Evolutionary conservation across 352 stramenopile species (phyloP), one percentile per base, ranked within the genome.

Genomic region (Globisporangium polare): DNA sequence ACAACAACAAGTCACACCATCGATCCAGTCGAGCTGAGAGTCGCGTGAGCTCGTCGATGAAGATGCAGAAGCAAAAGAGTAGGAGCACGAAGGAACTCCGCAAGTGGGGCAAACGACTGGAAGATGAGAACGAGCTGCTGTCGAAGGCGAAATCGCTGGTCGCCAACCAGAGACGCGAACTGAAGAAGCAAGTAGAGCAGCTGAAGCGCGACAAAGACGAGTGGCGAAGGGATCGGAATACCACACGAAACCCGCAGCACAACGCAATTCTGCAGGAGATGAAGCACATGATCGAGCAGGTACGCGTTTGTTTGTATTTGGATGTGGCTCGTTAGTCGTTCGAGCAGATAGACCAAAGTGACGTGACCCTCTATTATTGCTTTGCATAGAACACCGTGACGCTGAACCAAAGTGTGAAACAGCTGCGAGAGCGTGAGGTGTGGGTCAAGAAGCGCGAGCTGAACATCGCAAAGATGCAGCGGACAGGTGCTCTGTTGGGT

Each of bases 281-380:
- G 67, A 84, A 83, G 53, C 65, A 66, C 3, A 88, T 88, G 70
- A 82, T 88, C 43, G 77, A 90, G 53, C 68, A 88, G 62, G 74
- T 83, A 46, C 37, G 27, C 20, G 20, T 56, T 39, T 35, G 42
- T 31, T n/a, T 57, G 15, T 31, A 17, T 41, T 26, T n/a, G 5
- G 8, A n/a, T 37, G 18, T 31, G 20, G 22, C 6, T 39, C 9
- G 31, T 42, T 1, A 22, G 17, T 31, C 18, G 45, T 6, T 31
- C 18, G 22, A 9, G 20, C 26, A 18, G 22, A 33, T 2, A 33
- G 46, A 24, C 35, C 12, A 15, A 15, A 41, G 12, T 41, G 10
- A 50, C 26, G 26, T 60, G 27, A 60, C 27, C 26, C 3, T 20
- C 26, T 6, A 22, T 27, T n/a, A 15, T 29, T 20, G 9, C 7